Conservation (phyloP, 2,329 filamentous ascomycete genomes). For the Ramichloridium luteum region DNA sequence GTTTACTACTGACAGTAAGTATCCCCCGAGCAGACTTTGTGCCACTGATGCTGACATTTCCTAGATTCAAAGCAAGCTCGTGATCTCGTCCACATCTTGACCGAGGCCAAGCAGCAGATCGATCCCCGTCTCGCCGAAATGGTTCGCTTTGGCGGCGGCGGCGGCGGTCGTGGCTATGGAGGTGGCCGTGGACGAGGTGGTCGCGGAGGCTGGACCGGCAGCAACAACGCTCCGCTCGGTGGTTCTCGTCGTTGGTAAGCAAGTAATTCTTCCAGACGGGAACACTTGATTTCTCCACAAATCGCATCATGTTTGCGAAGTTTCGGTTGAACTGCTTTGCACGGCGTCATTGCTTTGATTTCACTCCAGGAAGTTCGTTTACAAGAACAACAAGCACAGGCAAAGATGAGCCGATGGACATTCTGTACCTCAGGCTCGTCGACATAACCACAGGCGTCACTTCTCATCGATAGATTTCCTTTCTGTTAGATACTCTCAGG, state of each 20-base stretch:
- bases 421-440: too few relatives aligned
- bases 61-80: slow-evolving; percentile 57
- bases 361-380: too few relatives aligned
- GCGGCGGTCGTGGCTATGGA: slow-evolving; percentile 52
- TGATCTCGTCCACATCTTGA: slow-evolving; percentile 84
- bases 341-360: too few relatives aligned
- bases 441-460: too few relatives aligned
- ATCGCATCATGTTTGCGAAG: too few relatives aligned
- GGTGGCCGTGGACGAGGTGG: slow-evolving; percentile 26
- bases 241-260: slow-evolving; percentile 43
- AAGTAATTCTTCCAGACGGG: too few relatives aligned
- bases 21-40: slow-evolving; percentile 6
- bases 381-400: too few relatives aligned
- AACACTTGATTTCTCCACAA: too few relatives aligned
- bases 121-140: slow-evolving; percentile 93
- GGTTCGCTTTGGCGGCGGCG: slow-evolving; percentile 80
- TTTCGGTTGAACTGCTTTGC: too few relatives aligned
- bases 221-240: slow-evolving; percentile 47
- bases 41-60: slow-evolving; percentile 23
- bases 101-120: slow-evolving; percentile 95
- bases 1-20: slow-evolving; percentile 98
- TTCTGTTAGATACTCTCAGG: too few relatives aligned
- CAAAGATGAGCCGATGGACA: too few relatives aligned
- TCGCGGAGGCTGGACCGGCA: slow-evolving; percentile 37
- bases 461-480: too few relatives aligned